Base-by-base conservation (phyloP, 1,284 basidiomycete genomes). In the Tremellales sp. region DNA sequence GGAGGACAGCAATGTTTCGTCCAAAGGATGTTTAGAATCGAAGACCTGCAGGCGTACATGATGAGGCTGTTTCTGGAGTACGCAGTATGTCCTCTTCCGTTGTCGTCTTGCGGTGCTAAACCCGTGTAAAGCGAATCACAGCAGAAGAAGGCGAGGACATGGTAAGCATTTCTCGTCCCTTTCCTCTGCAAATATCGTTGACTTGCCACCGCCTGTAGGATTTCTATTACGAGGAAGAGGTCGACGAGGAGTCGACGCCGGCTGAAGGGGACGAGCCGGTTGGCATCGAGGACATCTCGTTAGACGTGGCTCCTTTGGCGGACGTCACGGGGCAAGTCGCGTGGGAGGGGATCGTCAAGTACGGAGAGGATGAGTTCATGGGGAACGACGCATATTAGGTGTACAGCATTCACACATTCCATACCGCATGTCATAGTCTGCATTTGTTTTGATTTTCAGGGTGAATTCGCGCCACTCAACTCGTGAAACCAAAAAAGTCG, bases 21-120 rank as follows among this genome's bases (percentile, higher is more conserved):
- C 12, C 49, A 68, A 43, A 57, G 68, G 25, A 72, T 72, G 67
- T 71, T 68, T 56, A 50, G 70, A 21, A 57, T 68, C 27, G 60
- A 65, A 31, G 70, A 72, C 58, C 43, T 72, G 26, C 64, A 73
- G 43, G 70, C 68, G 37, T 73, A 73, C 51, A 72, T 71, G 71
- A 59, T 71, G 53, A 53, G 70, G 28, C 37, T 71, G 24, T 68
- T 71, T 40, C 53, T 73, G 29, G 72, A 74, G 42, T 73, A 71
- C 53, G 67, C 71, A 12, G 58, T 64, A 39, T 51, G 62, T 61
- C 0, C 1, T 13, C 24, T 19, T 10, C 32, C 36, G 16, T 21
- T 9, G 34, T 18, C 9, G 9, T 36, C 34, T 16, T 36, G 8
- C 8, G 8, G 16, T 36, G 22, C 27, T 25, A 8, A 10, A 26